Base-by-base conservation (phyloP, 192 early-diverging fungal genomes). In the Backusella mclennaniae region DNA sequence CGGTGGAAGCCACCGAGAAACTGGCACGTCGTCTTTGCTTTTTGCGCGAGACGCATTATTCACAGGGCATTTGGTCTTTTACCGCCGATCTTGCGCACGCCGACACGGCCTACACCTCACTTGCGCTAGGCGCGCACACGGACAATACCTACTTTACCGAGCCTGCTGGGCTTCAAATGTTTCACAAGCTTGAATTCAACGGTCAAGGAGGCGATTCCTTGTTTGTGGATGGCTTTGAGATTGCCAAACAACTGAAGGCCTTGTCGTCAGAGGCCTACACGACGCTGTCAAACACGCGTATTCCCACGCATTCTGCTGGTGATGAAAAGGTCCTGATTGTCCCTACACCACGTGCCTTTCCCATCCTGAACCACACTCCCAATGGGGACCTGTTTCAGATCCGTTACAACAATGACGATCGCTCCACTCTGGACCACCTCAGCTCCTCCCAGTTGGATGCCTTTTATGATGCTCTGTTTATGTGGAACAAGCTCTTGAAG, bases 121-220 rank as follows among this genome's bases (percentile, higher is more conserved):
- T 95, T 9, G 89, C 88, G 0, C 83, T 96, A 4, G 89, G 88
- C 41, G 93, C 91, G 21, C 95, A 96, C 73, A 96, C 93, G 0
- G 95, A 96, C 80, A 94, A 89, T 11, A 95, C 93, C 1, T 96
- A 96, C 77, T 96, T 96, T 74, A 94, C 95, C 0, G 95, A 96
- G 72, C 95, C 95, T 7, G 82, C 87, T 12, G 93, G 95, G 1
- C 80, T 96, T 17, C 95, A 96, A 80, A 87, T 95, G 81, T 94
- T 95, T 77, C 95, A 96, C 76, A 77, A 93, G 38, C 76, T 94
- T 11, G 88, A 92, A 76, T 90, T 90, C 72, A 71, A 86, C 0
- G 93, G 93, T 9, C 79, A 79, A 29, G 95, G 95, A 21, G 95
- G 95, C 12, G 84, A 92, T 36, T 93, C 92, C 14, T 75, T 95